A percentile compares a stretch with the other conserved stretches of the same genome.
These are phyloP conservation scores for Chrysoporthe cubensis DNA, from an alignment of 2,329 filamentous ascomycete species.

Conservation along the genomic window DNA sequence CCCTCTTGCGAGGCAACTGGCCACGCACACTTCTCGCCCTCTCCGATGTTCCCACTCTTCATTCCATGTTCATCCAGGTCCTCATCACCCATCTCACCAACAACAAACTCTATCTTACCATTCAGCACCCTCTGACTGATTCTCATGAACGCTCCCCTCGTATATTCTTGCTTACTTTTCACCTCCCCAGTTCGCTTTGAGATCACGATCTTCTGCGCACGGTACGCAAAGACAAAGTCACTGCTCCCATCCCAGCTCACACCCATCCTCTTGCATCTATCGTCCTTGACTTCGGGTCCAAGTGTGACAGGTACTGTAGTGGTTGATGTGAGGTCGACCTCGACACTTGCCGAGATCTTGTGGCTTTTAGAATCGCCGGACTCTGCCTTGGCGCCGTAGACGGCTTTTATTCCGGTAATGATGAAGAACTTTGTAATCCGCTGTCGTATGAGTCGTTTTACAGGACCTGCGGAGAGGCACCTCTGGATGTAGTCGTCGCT, in stretches of 20 bases:
- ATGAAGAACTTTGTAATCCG: background rate
- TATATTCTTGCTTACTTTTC: background rate
- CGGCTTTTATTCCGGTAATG: background rate
- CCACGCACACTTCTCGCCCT: no score
- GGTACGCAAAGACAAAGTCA: background rate
- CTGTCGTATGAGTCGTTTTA: background rate
- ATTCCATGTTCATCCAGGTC: background rate
- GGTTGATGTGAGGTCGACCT: background rate
- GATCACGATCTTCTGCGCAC: background rate
- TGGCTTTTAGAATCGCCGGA: background rate
- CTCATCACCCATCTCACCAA: background rate
- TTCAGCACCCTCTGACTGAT: background rate
- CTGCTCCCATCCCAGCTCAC: background rate
- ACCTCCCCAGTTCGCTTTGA: background rate
- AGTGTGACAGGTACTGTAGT: background rate
- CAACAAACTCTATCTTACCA: background rate
- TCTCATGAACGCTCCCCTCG: background rate
- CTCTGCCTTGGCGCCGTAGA: background rate
- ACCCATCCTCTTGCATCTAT: background rate
- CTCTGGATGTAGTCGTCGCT: background rate
- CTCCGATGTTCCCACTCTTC: no score
- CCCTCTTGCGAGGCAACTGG: no score
- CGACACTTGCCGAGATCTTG: background rate
- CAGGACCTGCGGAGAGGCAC: background rate
- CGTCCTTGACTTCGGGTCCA: background rate